Evolutionary conservation across 495 filamentous ascomycete species (phyloP).

Genomic region (Aspergillus campestris): DNA sequence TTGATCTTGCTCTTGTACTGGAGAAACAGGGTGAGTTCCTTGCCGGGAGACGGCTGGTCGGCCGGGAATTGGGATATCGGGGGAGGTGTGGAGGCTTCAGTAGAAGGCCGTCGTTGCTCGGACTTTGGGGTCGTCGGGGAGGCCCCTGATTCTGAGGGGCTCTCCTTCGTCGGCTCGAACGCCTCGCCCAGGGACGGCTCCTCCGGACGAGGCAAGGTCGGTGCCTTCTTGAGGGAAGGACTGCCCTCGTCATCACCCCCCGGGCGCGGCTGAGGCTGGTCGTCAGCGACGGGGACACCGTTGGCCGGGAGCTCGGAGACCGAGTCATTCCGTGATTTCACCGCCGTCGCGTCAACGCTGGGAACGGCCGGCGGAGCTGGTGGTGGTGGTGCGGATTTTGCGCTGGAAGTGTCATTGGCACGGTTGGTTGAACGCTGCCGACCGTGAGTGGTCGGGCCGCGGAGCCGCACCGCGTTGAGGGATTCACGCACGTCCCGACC

Average conservation of each 20-base stretch:
- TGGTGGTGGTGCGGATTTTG: conserved; percentile 39
- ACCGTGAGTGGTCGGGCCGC: conserved; percentile 60
- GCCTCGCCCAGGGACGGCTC: conserved; percentile 28
- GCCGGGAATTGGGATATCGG: conserved; percentile 46
- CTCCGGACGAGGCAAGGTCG: conserved; percentile 28
- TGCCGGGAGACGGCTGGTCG: conserved; percentile 68
- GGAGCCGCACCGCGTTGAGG: conserved; percentile 78
- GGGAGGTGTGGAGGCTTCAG: conserved; percentile 29
- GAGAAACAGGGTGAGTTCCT: conserved; percentile 90
- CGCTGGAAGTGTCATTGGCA: conserved; percentile 50
- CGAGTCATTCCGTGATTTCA: conserved; percentile 20
- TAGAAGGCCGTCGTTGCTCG: conserved; percentile 16
- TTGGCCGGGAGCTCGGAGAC: conserved; percentile 28
- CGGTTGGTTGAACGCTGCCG: conserved; percentile 51
- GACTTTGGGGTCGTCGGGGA: conserved; percentile 30
- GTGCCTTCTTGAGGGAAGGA: conserved; percentile 11
- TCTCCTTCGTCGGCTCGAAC: conserved; percentile 44
- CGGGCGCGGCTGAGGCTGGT: conserved; percentile 43
- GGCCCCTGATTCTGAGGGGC: conserved; percentile 19
- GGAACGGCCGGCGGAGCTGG: conserved; percentile 52
- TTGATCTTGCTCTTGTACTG: conserved; percentile 97
- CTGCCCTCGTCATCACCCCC: conserved; percentile 17
- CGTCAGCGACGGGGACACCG: conserved; percentile 42
- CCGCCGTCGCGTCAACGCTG: conserved; percentile 45
- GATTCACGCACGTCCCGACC: conserved; percentile 85